These are phyloP conservation scores for Hypoxylon sp. DNA, from an alignment of 2,329 filamentous ascomycete species.

Conservation along the genomic window DNA sequence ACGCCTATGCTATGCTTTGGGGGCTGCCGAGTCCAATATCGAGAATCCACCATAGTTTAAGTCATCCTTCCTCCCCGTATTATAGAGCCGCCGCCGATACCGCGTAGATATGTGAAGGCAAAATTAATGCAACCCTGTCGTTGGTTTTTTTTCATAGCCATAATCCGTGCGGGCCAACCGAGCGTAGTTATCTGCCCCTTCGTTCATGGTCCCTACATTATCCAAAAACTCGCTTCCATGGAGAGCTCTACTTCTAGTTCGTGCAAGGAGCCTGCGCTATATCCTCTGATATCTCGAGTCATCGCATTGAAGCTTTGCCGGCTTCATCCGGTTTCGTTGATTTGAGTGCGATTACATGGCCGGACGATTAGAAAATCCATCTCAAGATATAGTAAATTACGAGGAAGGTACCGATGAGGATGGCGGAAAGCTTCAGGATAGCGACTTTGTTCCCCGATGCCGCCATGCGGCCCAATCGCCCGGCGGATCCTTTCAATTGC, in stretches of 20 bases:
- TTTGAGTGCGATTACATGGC: background rate
- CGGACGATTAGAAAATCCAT: slow-evolving; percentile 67
- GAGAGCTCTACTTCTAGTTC: background rate
- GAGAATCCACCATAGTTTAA: slow-evolving; percentile 18
- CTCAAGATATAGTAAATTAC: slow-evolving; percentile 81
- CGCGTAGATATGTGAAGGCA: slow-evolving; percentile 14
- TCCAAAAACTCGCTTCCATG: background rate
- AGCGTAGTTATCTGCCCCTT: background rate
- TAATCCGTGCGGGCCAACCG: background rate
- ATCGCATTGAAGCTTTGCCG: background rate
- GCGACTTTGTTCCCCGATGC: slow-evolving; percentile 91
- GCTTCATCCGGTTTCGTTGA: background rate
- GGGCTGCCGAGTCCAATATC: slow-evolving; percentile 22
- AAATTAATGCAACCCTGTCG: slow-evolving; percentile 1
- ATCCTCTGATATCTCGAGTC: background rate
- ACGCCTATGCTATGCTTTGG: slow-evolving; percentile 57
- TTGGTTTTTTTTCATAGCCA: background rate
- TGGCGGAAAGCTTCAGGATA: slow-evolving; percentile 88
- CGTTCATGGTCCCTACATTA: background rate
- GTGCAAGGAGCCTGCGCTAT: background rate
- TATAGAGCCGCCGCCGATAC: slow-evolving; percentile 19
- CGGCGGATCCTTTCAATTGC: slow-evolving; percentile 86
- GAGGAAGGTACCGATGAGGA: slow-evolving; percentile 80
- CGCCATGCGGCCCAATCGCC: slow-evolving; percentile 89
- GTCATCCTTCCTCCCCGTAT: slow-evolving; percentile 6